Percentiles rank a stretch among this genome's conserved stretches.
These are phyloP conservation scores for Clarireedia sp. DNA, from an alignment of 2,329 filamentous ascomycete genomes.

Conservation along the genomic window DNA sequence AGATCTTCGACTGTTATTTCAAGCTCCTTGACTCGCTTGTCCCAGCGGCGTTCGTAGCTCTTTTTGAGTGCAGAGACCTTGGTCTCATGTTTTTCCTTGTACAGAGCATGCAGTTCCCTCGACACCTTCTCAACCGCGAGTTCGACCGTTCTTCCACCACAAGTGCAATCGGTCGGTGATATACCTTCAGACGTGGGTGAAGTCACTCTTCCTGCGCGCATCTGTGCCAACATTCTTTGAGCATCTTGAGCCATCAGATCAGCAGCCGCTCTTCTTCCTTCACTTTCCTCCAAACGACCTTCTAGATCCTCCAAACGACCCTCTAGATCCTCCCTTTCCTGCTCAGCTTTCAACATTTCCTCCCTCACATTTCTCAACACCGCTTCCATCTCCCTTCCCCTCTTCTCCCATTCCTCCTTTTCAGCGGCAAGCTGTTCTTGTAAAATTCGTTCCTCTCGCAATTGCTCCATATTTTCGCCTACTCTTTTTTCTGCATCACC, in stretches of 20 bases:
- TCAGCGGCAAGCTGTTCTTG: slow-evolving; percentile 68
- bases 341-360: slow-evolving; percentile 69
- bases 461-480: slow-evolving; percentile 73
- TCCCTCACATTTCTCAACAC: slow-evolving; percentile 73
- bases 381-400: slow-evolving; percentile 77
- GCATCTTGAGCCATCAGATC: slow-evolving; percentile 71
- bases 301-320: slow-evolving; percentile 70
- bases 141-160: slow-evolving; percentile 58
- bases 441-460: slow-evolving; percentile 66
- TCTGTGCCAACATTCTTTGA: slow-evolving; percentile 66
- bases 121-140: slow-evolving; percentile 83
- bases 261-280: slow-evolving; percentile 64
- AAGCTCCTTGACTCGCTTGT: slow-evolving; percentile 77
- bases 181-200: slow-evolving; percentile 32
- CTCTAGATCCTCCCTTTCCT: slow-evolving; percentile 73
- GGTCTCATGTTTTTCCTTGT: slow-evolving; percentile 95
- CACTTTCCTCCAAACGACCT: slow-evolving; percentile 66
- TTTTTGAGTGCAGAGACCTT: slow-evolving; percentile 88
- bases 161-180: slow-evolving; percentile 24
- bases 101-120: slow-evolving; percentile 83
- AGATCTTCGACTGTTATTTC: slow-evolving; percentile 64
- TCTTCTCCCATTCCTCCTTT: slow-evolving; percentile 74
- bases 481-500: slow-evolving; percentile 87
- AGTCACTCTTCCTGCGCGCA: slow-evolving; percentile 48
- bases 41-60: slow-evolving; percentile 78